These are phyloP conservation scores for Cicer cuneatum DNA, from an alignment of 306 rosid genomes.

Conservation along the genomic window DNA sequence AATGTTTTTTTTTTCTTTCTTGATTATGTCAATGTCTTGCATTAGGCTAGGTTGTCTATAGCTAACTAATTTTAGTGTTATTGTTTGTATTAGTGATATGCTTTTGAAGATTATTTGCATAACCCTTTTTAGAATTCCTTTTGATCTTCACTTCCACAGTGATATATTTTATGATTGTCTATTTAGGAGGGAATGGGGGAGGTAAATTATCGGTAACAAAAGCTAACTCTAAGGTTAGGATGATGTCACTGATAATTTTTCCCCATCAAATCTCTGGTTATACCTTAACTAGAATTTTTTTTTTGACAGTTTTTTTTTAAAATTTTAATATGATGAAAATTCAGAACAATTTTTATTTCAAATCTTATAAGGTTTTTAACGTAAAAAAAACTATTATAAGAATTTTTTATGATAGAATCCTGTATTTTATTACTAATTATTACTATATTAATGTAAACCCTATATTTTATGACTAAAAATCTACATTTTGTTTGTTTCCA, in stretches of 20 bases:
- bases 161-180: not conserved
- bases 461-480: conserved; percentile 5
- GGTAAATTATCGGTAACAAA: conserved; percentile 19
- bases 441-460: not conserved
- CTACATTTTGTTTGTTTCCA: not conserved
- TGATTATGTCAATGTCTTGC: conserved; percentile 27
- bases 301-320: no score
- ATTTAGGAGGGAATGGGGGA: conserved; percentile 1
- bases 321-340: no score
- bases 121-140: not conserved
- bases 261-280: not conserved
- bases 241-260: conserved; percentile 36
- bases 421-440: not conserved
- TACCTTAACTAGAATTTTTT: no score
- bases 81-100: conserved; percentile 1
- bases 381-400: no score
- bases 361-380: no score
- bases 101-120: conserved; percentile 11
- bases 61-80: not conserved
- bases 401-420: not conserved
- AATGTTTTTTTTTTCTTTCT: not conserved
- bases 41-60: not conserved
- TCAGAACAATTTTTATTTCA: no score
- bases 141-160: not conserved
- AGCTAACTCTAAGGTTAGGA: conserved; percentile 27